phyloP scores from a whole-genome alignment of 768 basidiomycete genomes.

The Omphalotus guepiniiformis region DNA sequence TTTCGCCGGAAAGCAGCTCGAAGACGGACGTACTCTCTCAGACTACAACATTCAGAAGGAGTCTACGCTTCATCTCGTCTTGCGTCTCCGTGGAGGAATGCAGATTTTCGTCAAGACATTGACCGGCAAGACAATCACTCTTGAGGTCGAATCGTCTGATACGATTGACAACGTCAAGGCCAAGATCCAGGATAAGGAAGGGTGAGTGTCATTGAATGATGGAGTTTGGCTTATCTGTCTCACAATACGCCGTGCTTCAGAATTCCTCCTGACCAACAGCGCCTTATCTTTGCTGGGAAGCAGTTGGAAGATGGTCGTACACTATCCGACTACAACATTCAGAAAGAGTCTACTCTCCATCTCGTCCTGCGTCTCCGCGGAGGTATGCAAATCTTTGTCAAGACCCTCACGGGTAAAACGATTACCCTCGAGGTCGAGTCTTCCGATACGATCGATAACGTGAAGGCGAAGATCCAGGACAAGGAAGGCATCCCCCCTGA shows the following conservation, averaged over 20 bases:
- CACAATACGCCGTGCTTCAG: constrained; percentile 23
- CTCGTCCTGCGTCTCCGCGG: constrained; percentile 81
- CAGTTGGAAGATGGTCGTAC: constrained; percentile 94
- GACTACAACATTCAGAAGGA: constrained; percentile 70
- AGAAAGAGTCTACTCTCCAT: constrained; percentile 94
- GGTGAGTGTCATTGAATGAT: constrained; percentile 23
- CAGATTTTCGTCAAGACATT: constrained; percentile 89
- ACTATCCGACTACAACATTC: constrained; percentile 86
- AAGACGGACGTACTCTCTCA: constrained; percentile 74
- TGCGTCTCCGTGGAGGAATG: constrained; percentile 51
- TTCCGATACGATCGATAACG: constrained; percentile 83
- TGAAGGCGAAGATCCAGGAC: constrained; percentile 91
- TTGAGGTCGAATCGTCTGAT: constrained; percentile 78
- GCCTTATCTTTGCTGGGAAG: constrained; percentile 95
- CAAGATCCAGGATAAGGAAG: constrained; percentile 86
- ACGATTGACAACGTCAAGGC: constrained; percentile 78
- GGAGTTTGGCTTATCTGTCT: not conserved
- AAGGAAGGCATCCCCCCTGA: constrained; percentile 90
- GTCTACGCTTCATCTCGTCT: constrained; percentile 54
- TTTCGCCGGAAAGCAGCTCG: constrained; percentile 81
- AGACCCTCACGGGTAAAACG: constrained; percentile 85
- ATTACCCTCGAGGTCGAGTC: constrained; percentile 90
- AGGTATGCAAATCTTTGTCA: constrained; percentile 84
- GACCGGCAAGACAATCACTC: constrained; percentile 88
- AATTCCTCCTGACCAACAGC: constrained; percentile 88